Evolutionary conservation across 2,329 filamentous ascomycete species (phyloP), one percentile per base, ranked within the genome.

Genomic region (Fusarium scirpi): DNA sequence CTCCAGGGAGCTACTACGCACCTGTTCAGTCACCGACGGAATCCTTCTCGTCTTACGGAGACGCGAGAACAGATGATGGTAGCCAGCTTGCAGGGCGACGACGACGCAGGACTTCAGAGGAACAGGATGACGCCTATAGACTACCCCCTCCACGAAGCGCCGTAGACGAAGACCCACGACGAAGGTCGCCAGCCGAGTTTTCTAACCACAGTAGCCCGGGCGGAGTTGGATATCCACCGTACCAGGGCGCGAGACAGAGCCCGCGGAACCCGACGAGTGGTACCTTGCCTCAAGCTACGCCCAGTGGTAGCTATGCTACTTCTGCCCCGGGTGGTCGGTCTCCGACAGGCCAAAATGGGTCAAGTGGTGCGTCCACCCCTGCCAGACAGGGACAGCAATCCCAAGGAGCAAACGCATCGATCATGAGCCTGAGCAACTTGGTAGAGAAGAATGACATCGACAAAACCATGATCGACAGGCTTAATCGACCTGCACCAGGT

Each of bases 401-500:
- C 25, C 71, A 74, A 58, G 71, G 73, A 52, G 74, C 70, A 32
- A 70, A 76, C 16, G 57, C 75, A 13, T 86, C 84, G n/a, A 81
- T 85, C 24, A 87, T 87, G 85, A 87, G 84, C 71, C 72, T 86
- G 43, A 84, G 82, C 73, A 85, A 85, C 61, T 77, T 86, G 65
- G 83, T 87, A 74, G 85, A 84, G 29, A 82, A 82, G 71, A 84
- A 81, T 70, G 86, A 88, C 60, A 87, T 88, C 61, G 87, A 89
- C 71, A 82, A 82, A 70, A 83, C 79, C 63, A 89, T 89, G 87
- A 80, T 89, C 59, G 82, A 83, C 41, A 82, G 85, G 40, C 75
- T 88, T 54, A 85, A 87, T 67, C 80, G 83, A 48, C 74, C 78
- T 34, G 48, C 20, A 25, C 70, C 62, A 45, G 60, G 63, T 56